Base-by-base conservation (phyloP, 129 eudicot genomes). In the Ambrosia artemisiifolia region DNA sequence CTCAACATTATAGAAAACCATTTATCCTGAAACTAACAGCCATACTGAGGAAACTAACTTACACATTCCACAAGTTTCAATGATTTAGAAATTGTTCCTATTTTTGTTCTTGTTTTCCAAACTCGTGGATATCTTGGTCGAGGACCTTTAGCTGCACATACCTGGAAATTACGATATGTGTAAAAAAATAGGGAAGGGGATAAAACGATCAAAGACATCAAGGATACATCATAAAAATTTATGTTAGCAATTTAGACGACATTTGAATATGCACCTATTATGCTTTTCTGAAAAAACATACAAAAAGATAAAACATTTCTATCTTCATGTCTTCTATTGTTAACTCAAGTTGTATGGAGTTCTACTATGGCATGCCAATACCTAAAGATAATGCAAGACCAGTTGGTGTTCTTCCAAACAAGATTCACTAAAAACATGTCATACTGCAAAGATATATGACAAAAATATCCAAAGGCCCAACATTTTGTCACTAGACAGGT, bases 51-150 rank as follows among this genome's bases (percentile, higher is more conserved):
- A 13, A 48, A 46, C 24, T 16, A 71, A 71, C 95, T 85, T 88
- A 92, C 98, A 82, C 92, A 82, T 70, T 89, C 96, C 17, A 92
- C 92, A 57, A 92, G 96, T 82, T 92, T 92, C 65, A 81, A 14
- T 32, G 98, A 85, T 73, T 92, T 92, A 70, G 98, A 92, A 71
- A 92, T 78, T 6, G 96, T 92, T 69, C 98, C 98, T 72, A 89
- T 79, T 68, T 75, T 85, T 78, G 72, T 82, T 46, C 77, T 85
- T 56, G 87, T 82, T 82, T 85, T 92, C 96, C 97, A 92, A 24
- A 92, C 98, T 50, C 98, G 88, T 34, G 98, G 98, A 80, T 85
- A 89, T 75, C 98, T 85, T 72, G 95, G 98, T 65, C 98, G 87
- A 78, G 98, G 98, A 64, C 98, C 96, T 85, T 87, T 92, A 18